These are phyloP conservation scores for Mycena citricolor DNA, from an alignment of 1,284 basidiomycete genomes.

Conservation along the genomic window DNA sequence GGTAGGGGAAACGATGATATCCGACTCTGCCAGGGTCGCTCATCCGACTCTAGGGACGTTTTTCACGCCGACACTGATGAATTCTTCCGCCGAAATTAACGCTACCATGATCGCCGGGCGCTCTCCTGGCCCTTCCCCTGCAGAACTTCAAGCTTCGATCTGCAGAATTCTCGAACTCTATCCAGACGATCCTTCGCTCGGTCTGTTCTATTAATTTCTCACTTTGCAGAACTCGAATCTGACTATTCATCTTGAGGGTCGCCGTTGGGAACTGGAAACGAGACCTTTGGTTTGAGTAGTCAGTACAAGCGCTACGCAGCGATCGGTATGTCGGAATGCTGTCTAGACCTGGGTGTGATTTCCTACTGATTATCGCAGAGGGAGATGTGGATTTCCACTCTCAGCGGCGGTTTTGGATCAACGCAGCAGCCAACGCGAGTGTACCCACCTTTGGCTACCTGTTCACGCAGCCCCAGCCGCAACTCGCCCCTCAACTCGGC, in stretches of 20 bases:
- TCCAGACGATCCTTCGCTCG: slow-evolving; percentile 46
- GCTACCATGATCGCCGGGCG: slow-evolving; percentile 29
- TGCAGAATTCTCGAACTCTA: slow-evolving; percentile 43
- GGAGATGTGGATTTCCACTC: slow-evolving; percentile 45
- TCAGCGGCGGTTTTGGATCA: slow-evolving; percentile 40
- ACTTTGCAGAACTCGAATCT: not conserved
- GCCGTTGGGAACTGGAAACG: slow-evolving; percentile 50
- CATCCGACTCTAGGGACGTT: slow-evolving; percentile 35
- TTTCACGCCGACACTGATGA: slow-evolving; percentile 34
- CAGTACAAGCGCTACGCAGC: slow-evolving; percentile 46
- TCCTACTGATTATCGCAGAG: slow-evolving; percentile 25
- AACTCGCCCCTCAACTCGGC: slow-evolving; percentile 11
- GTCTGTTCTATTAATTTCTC: not conserved
- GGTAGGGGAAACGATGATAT: slow-evolving; percentile 28
- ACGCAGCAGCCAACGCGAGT: slow-evolving; percentile 36
- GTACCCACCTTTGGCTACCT: slow-evolving; percentile 48
- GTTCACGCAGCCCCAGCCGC: slow-evolving; percentile 42
- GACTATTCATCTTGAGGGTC: slow-evolving; percentile 30
- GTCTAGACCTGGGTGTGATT: slow-evolving; percentile 21
- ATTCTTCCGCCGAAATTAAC: slow-evolving; percentile 31
- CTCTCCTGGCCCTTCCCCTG: slow-evolving; percentile 12
- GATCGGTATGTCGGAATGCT: slow-evolving; percentile 31
- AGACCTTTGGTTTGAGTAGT: slow-evolving; percentile 46
- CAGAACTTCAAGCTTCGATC: slow-evolving; percentile 27
- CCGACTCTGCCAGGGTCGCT: not conserved